Conservation (phyloP, 2,329 filamentous ascomycete genomes). For the Talaromyces sp. region DNA sequence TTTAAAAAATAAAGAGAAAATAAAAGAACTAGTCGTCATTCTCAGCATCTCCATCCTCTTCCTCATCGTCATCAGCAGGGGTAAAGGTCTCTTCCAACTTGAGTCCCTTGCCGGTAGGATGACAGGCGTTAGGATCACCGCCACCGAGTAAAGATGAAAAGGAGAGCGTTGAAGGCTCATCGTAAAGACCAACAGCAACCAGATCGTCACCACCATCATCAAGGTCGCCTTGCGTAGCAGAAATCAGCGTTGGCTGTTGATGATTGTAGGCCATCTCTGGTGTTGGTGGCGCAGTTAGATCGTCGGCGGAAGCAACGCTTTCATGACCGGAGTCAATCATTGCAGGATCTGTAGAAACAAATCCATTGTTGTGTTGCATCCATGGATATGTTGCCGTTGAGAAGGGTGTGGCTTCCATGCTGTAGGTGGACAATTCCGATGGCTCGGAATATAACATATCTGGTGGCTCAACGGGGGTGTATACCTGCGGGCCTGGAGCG, state of each 20-base stretch:
- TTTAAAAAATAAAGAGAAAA: conserved; percentile 15
- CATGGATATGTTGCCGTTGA: neutral
- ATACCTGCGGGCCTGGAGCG: conserved; percentile 17
- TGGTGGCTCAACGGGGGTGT: conserved; percentile 19
- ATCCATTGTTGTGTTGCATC: conserved; percentile 5
- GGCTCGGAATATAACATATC: conserved; percentile 25
- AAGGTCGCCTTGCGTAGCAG: conserved; percentile 19
- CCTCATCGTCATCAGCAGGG: conserved; percentile 59
- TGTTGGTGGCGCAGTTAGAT: conserved; percentile 32
- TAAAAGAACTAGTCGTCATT: conserved; percentile 6
- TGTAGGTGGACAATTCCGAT: conserved; percentile 23
- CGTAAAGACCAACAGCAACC: conserved; percentile 78
- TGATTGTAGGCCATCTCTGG: conserved; percentile 36
- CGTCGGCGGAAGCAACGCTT: conserved; percentile 32
- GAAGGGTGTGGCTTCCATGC: conserved; percentile 15
- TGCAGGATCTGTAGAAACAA: conserved; percentile 22
- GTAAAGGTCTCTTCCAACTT: conserved; percentile 72
- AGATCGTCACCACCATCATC: conserved; percentile 65
- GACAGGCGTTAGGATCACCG: conserved; percentile 36
- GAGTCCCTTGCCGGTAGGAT: conserved; percentile 60
- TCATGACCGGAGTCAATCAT: conserved; percentile 29
- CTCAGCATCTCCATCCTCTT: conserved; percentile 54
- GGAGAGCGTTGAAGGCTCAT: conserved; percentile 57
- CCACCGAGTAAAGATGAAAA: conserved; percentile 52
- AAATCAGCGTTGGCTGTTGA: conserved; percentile 25